phyloP scores from a whole-genome alignment of 225 moss, liverwort and hornwort genomes.

The Lunularia cruciata region DNA sequence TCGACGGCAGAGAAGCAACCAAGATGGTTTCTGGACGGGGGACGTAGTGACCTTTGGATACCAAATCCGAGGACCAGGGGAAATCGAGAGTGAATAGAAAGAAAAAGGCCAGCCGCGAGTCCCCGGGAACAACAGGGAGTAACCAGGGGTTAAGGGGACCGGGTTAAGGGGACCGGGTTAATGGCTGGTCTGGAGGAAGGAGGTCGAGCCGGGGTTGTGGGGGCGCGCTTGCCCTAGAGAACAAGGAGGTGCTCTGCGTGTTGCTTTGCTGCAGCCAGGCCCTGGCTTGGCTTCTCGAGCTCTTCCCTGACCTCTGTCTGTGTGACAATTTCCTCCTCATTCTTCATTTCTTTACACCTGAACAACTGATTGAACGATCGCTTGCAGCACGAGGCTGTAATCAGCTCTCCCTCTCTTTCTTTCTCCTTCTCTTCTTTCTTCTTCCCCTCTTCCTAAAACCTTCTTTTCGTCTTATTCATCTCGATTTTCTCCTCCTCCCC shows the following conservation, averaged over 20 bases:
- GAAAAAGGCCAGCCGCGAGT: conserved; percentile 9
- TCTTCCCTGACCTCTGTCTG: conserved; percentile 22
- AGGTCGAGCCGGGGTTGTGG: not conserved
- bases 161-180: conserved; percentile 9
- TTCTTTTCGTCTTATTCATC: not conserved
- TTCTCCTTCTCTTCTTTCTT: not conserved
- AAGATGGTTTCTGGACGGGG: too few relatives aligned
- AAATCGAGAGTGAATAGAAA: not conserved
- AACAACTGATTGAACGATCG: conserved; percentile 32
- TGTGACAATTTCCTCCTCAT: conserved; percentile 8
- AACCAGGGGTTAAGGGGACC: conserved; percentile 10
- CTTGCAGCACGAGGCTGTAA: conserved; percentile 18
- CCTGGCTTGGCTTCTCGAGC: conserved; percentile 39
- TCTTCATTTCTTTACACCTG: conserved; percentile 18
- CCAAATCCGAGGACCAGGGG: not conserved
- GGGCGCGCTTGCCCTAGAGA: conserved; percentile 33
- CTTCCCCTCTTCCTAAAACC: not conserved
- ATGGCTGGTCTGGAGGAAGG: not conserved
- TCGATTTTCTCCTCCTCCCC: not conserved
- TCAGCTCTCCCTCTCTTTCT: conserved; percentile 15
- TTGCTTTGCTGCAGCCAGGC: conserved; percentile 35
- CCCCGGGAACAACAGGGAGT: not conserved
- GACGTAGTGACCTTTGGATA: too few relatives aligned
- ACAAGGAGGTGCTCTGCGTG: conserved; percentile 21
- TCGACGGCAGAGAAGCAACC: too few relatives aligned